A percentile compares a stretch with the other conserved stretches of the same genome.
These are phyloP conservation scores for Naganishia vishniacii DNA, from an alignment of 768 basidiomycete species.

Conservation along the genomic window DNA sequence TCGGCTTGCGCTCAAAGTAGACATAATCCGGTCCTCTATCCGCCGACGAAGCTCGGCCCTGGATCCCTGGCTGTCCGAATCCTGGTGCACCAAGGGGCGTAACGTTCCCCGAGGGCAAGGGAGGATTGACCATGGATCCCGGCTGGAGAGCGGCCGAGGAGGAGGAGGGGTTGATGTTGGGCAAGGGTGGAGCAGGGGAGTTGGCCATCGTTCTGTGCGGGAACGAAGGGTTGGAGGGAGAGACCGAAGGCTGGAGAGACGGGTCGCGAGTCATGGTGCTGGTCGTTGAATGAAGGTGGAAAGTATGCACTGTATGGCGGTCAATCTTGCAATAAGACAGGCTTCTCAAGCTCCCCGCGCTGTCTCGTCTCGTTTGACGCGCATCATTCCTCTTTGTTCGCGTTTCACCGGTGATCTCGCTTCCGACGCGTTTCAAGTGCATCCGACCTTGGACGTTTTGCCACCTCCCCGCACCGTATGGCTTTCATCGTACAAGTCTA, in stretches of 20 bases:
- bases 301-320: no score
- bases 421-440: no score
- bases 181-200: constrained; percentile 25
- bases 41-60: background rate
- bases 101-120: constrained; percentile 21
- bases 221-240: background rate
- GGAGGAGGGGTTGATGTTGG: constrained; percentile 19
- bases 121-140: constrained; percentile 23
- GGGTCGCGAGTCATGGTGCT: background rate
- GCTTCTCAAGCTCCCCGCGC: no score
- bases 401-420: no score
- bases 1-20: constrained; percentile 77
- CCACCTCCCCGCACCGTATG: no score
- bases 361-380: no score
- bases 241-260: background rate
- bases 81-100: constrained; percentile 20
- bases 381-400: no score
- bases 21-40: constrained; percentile 66
- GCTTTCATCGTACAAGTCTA: no score
- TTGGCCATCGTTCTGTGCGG: constrained; percentile 15
- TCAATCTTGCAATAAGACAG: no score
- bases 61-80: background rate
- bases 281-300: background rate
- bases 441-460: no score
- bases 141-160: constrained; percentile 26